Percentiles rank a stretch among this genome's conserved stretches.
Evolutionary conservation across 2,329 filamentous ascomycete genomes (phyloP).

Genomic region (Coniochaeta sp.): DNA sequence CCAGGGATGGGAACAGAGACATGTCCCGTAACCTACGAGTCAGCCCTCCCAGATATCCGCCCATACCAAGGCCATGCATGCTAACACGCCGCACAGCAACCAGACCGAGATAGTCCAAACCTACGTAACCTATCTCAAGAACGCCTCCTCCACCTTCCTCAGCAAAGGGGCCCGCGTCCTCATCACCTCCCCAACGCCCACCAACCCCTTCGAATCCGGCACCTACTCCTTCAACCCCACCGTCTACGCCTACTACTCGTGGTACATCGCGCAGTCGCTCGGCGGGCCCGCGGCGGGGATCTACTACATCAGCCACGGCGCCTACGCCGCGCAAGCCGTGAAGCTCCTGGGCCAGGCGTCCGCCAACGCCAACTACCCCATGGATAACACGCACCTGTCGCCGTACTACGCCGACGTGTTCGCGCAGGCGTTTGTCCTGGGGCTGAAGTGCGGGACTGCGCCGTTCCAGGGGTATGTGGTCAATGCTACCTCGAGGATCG

Average conservation of each 20-base stretch:
- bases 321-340: conserved; percentile 47
- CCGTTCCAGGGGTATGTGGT: conserved; percentile 24
- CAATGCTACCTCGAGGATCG: conserved; percentile 19
- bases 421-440: conserved; percentile 50
- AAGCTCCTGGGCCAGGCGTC: conserved; percentile 36
- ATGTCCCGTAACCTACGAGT: conserved; percentile 42
- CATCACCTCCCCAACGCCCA: conserved; percentile 45
- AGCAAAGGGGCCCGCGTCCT: conserved; percentile 54
- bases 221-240: conserved; percentile 36
- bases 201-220: conserved; percentile 53
- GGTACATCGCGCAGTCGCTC: conserved; percentile 26
- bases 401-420: conserved; percentile 46
- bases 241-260: conserved; percentile 50
- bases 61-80: background rate
- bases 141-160: conserved; percentile 45
- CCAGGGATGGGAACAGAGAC: conserved; percentile 43
- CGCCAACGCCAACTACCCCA: conserved; percentile 47
- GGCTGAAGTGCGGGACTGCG: conserved; percentile 38
- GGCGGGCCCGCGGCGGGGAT: conserved; percentile 30
- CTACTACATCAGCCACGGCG: conserved; percentile 53
- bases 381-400: conserved; percentile 57
- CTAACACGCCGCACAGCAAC: conserved; percentile 8
- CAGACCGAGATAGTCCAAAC: conserved; percentile 47
- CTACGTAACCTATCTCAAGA: conserved; percentile 50
- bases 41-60: background rate